phyloP scores from a whole-genome alignment of 768 basidiomycete species.

The Chlorophyllum brunneum region DNA sequence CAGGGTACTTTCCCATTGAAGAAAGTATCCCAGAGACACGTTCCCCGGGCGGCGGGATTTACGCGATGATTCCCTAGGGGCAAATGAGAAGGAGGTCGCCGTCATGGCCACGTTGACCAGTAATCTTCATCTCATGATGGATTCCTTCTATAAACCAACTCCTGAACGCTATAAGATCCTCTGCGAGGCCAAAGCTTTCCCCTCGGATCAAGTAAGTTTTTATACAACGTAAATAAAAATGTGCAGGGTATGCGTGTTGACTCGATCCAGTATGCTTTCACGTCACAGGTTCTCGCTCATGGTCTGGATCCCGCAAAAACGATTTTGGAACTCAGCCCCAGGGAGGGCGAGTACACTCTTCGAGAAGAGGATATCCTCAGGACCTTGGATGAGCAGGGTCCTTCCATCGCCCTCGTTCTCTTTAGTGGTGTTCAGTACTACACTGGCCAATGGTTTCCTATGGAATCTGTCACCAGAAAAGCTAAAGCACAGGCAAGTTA shows the following conservation, averaged over 20 bases:
- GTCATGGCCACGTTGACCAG: conserved; percentile 94
- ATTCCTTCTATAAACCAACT: conserved; percentile 90
- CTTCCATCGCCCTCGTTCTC: conserved; percentile 83
- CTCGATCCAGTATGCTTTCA: conserved; percentile 80
- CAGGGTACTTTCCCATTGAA: conserved; percentile 8
- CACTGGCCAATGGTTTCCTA: conserved; percentile 93
- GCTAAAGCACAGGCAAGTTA: conserved; percentile 72
- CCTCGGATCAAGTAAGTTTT: conserved; percentile 83
- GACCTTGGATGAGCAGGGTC: conserved; percentile 66
- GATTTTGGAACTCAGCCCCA: conserved; percentile 76
- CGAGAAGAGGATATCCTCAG: conserved; percentile 87
- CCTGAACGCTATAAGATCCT: conserved; percentile 85
- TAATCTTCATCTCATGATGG: conserved; percentile 95
- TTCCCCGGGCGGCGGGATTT: conserved; percentile 14
- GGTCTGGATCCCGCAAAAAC: conserved; percentile 70
- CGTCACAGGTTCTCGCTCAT: conserved; percentile 84
- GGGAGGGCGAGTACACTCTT: conserved; percentile 79
- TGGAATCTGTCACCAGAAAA: conserved; percentile 76
- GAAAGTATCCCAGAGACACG: conserved; percentile 11
- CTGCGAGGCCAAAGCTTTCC: conserved; percentile 92
- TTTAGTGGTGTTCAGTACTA: conserved; percentile 97
- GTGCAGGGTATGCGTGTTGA: conserved; percentile 9
- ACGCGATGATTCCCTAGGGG: conserved; percentile 49
- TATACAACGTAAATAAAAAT: conserved; percentile 15
- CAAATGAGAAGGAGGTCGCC: conserved; percentile 84